Evolutionary conservation across 1,139 yeast species (phyloP).

Genomic region (Blastobotrys arbuscula): DNA sequence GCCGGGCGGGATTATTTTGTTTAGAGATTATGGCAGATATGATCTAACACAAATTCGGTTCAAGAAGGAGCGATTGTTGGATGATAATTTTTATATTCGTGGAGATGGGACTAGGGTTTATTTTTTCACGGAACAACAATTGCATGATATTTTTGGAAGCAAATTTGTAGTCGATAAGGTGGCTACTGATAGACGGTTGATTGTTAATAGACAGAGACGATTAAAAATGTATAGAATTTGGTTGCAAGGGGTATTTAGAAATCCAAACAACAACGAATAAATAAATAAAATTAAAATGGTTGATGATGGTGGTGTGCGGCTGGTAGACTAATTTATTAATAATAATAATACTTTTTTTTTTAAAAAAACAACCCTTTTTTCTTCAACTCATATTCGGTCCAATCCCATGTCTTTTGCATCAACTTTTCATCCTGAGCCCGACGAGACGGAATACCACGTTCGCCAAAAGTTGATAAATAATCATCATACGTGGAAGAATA

Average conservation of each 20-base stretch:
- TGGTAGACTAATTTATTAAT: not conserved
- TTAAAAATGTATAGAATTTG: slow-evolving; percentile 95
- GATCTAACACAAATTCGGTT: slow-evolving; percentile 94
- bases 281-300: not conserved
- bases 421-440: slow-evolving; percentile 56
- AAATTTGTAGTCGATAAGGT: slow-evolving; percentile 65
- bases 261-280: not conserved
- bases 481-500: slow-evolving; percentile 52
- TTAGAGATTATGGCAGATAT: slow-evolving; percentile 93
- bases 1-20: slow-evolving; percentile 86
- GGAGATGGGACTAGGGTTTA: slow-evolving; percentile 98
- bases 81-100: slow-evolving; percentile 89
- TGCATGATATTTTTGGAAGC: slow-evolving; percentile 63
- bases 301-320: too few species aligned
- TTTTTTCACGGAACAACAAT: slow-evolving; percentile 91
- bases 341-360: not conserved
- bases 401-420: slow-evolving; percentile 74
- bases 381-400: slow-evolving; percentile 64
- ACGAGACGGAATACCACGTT: slow-evolving; percentile 47
- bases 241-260: slow-evolving; percentile 80
- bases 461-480: slow-evolving; percentile 60
- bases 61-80: slow-evolving; percentile 79
- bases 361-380: slow-evolving; percentile 37
- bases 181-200: slow-evolving; percentile 82
- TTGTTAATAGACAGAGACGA: slow-evolving; percentile 88